Evolutionary conservation across 345 rosid species (phyloP).

Genomic region (Rhizophora mangle): DNA sequence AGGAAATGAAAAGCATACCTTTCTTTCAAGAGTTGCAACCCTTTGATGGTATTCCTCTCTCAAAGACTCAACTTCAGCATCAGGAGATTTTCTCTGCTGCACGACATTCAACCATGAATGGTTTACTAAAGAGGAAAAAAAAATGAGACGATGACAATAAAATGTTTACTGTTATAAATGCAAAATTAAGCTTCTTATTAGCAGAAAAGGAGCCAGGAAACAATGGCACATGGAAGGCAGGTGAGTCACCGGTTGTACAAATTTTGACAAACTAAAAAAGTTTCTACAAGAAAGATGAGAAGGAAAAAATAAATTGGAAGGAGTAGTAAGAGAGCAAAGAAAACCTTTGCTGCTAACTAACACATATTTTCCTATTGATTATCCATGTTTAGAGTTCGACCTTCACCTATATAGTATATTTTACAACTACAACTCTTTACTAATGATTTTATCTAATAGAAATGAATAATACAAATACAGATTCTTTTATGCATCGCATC

Average conservation of each 20-base stretch:
- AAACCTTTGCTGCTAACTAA: background rate
- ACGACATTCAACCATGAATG: conserved; percentile 17
- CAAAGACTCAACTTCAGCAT: conserved; percentile 91
- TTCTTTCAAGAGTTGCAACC: conserved; percentile 90
- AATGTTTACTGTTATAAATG: background rate
- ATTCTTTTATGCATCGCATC: no score
- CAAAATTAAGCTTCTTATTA: background rate
- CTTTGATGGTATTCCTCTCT: conserved; percentile 98
- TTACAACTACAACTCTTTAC: no score
- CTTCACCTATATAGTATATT: no score
- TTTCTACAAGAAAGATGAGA: background rate
- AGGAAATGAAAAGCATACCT: conserved; percentile 39
- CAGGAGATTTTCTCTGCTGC: conserved; percentile 79
- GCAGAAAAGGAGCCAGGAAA: background rate
- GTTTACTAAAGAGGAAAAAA: no score
- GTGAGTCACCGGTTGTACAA: no score
- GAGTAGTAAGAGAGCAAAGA: background rate
- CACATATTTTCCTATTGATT: no score
- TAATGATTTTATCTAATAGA: background rate
- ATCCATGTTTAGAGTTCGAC: no score
- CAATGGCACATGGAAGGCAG: background rate
- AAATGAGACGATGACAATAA: background rate
- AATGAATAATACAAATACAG: no score
- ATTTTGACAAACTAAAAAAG: background rate
- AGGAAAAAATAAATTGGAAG: background rate